Evolutionary conservation across 2,329 filamentous ascomycete species (phyloP).

Genomic region (Colletotrichum sp.): DNA sequence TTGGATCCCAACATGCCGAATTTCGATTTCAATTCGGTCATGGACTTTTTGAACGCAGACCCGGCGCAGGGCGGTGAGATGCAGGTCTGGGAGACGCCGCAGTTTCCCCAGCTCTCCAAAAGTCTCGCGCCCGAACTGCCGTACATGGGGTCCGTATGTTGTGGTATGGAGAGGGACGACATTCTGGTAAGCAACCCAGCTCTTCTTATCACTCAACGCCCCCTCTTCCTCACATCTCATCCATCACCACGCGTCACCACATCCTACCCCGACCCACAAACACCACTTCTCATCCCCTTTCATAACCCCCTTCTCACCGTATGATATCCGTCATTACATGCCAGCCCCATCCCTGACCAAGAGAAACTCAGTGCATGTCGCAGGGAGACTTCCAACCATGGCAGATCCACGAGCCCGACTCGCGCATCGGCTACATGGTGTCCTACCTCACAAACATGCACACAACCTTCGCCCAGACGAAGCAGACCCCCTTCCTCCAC

Average conservation of each 20-base stretch:
- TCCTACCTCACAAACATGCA: slow-evolving; percentile 35
- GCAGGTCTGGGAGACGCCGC: slow-evolving; percentile 17
- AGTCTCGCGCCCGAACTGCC: not conserved
- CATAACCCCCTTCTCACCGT: not conserved
- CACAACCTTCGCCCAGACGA: slow-evolving; percentile 37
- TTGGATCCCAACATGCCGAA: slow-evolving; percentile 25
- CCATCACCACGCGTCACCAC: not conserved
- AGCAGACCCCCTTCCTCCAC: slow-evolving; percentile 47
- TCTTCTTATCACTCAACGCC: not conserved
- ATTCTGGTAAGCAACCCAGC: not conserved
- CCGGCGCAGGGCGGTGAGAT: slow-evolving; percentile 13
- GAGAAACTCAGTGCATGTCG: not conserved
- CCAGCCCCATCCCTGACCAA: not conserved
- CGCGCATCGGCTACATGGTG: slow-evolving; percentile 39
- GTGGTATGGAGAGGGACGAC: not conserved
- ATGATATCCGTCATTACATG: not conserved
- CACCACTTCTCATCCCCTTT: not conserved
- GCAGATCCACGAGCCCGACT: slow-evolving; percentile 39
- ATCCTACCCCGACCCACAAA: not conserved
- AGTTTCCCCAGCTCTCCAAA: not conserved
- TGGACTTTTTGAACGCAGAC: slow-evolving; percentile 18
- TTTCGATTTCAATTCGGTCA: slow-evolving; percentile 32
- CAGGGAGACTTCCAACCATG: slow-evolving; percentile 15
- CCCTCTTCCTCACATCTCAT: not conserved
- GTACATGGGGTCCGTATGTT: not conserved